Evolutionary conservation across 2,329 filamentous ascomycete species (phyloP), one percentile per base, ranked within the genome.

Genomic region (Parastagonospora nodorum): DNA sequence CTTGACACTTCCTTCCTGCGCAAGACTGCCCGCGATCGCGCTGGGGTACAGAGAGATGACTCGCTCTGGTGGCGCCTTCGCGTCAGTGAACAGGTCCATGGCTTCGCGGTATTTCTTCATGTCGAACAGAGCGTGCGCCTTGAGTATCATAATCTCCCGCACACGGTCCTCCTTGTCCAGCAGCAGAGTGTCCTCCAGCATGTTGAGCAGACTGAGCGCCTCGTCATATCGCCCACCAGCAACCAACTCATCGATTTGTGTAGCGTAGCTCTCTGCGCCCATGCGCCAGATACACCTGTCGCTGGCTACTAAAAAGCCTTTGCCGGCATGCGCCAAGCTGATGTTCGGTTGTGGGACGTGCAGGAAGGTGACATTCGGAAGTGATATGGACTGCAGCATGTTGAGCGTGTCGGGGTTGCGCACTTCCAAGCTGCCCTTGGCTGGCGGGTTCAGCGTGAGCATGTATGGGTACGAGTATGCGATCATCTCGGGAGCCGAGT

Each of bases 401-500:
- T 87, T 94, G 39, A 97, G 77, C 0, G 93, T 97, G 50, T 94
- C 88, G 0, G 94, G 93, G 66, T 97, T 99, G 35, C 94, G 84
- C 32, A 99, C 88, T 74, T 99, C 94, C 9, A 99, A 78, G 0
- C 84, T 85, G 2, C 93, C 92, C 73, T 94, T 96, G 1, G 89
- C 82, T 0, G 91, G 86, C 7, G 91, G 81, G 68, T 96, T 92
- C 11, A 99, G 78, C 8, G 92, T 90, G 42, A 99, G 79, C 48
- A 99, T 87, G 69, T 97, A 99, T 0, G 94, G 94, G 71, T 99
- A 99, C 16, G 92, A 97, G 73, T 97, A 99, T 16, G 93, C 94
- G 51, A 99, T 87, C 48, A 88, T 88, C 64, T 97, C 92, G 1
- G 94, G 95, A 1, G 93, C 90, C 30, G 84, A 80, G 36, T 87